These are phyloP conservation scores for Spergularia bocconei DNA, from an alignment of 148 eudicot genomes.

Conservation along the genomic window DNA sequence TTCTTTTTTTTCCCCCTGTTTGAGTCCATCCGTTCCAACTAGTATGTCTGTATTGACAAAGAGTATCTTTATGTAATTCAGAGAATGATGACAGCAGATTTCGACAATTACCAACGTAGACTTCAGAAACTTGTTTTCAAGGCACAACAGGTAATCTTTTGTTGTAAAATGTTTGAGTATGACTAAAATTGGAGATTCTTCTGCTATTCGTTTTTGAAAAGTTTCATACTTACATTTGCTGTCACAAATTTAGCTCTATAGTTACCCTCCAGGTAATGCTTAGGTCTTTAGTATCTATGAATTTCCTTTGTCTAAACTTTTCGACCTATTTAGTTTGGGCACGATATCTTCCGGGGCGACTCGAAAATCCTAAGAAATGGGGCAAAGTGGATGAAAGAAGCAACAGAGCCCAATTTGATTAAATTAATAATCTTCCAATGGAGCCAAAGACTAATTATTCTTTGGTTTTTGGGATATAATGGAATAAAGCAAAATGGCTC, in stretches of 20 bases:
- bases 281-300: neutral
- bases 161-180: neutral
- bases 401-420: no score
- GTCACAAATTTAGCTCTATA: neutral
- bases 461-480: no score
- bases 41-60: constrained; percentile 3
- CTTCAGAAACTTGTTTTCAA: constrained; percentile 86
- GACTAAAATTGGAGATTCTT: neutral
- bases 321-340: no score
- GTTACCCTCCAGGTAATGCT: neutral
- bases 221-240: neutral
- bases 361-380: no score
- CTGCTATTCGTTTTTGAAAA: neutral
- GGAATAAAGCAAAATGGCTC: no score
- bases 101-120: constrained; percentile 80
- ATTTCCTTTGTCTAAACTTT: neutral
- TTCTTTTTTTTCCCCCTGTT: neutral
- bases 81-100: constrained; percentile 99
- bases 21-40: neutral
- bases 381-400: no score
- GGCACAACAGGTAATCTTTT: constrained; percentile 88
- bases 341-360: no score
- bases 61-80: constrained; percentile 35
- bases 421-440: no score
- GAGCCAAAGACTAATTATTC: no score